phyloP scores from a whole-genome alignment of 148 eudicot species.

The Bassia scoparia region DNA sequence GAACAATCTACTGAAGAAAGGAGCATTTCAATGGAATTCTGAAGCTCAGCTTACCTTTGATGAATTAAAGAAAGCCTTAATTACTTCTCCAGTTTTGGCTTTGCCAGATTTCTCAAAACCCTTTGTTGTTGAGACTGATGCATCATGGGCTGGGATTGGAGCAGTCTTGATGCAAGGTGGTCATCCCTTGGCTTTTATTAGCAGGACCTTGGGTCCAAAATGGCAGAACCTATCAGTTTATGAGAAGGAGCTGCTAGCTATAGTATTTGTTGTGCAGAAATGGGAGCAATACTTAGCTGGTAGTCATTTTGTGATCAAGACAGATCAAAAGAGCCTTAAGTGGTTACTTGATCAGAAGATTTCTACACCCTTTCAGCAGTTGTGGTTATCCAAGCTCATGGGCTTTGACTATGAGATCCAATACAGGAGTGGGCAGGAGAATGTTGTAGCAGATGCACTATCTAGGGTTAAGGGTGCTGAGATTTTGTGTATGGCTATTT shows the following conservation, averaged over 20 bases:
- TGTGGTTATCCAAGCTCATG: neutral
- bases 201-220: neutral
- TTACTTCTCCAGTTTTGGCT: neutral
- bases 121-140: neutral
- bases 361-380: neutral
- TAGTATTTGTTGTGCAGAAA: neutral
- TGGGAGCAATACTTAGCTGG: neutral
- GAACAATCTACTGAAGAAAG: neutral
- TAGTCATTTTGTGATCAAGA: neutral
- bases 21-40: neutral
- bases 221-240: neutral
- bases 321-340: neutral
- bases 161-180: neutral
- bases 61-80: neutral
- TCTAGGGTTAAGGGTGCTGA: neutral
- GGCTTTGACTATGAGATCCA: neutral
- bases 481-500: neutral
- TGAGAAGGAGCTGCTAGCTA: neutral
- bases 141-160: neutral
- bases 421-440: neutral
- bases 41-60: neutral
- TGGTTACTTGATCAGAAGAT: neutral
- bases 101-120: neutral
- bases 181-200: neutral
- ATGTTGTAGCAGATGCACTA: neutral